Evolutionary conservation across 208 protist genomes (phyloP), one percentile per base, ranked within the genome.

Genomic region (Crithidia expoeki): DNA sequence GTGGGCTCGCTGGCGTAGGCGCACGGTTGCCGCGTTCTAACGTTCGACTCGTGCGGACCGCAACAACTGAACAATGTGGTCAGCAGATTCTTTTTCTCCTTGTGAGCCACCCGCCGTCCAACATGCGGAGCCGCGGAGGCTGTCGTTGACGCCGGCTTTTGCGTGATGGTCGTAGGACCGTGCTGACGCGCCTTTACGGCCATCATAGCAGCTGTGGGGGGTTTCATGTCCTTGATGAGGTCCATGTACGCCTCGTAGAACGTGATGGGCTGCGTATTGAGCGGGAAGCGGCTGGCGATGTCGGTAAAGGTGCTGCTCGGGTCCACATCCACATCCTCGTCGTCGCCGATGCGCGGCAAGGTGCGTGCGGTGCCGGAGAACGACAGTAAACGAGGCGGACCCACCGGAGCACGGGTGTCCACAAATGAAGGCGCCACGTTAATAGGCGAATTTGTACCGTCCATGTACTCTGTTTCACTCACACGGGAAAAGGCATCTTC

Each of bases 301-400:
- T 76, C 75, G 32, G 53, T 67, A 1, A 66, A 33, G 34, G 32
- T 46, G 49, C 57, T 53, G 56, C 19, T 63, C 0, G 56, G 51
- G 49, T 81, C 76, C 19, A 68, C 52, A n/a, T 76, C 64, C 6
- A 79, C 17, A 38, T 68, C 67, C 46, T 70, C 57, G 25, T 79
- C 63, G 0, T 72, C 64, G 56, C 72, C 61, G 40, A 72, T 55
- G 40, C 63, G 53, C 2, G 47, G 49, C 1, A 60, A 16, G 0
- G 55, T 57, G 40, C 32, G 34, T 5, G 32, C 33, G 27, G 64
- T 77, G 16, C 32, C 72, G 10, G 72, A 62, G 38, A 72, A 67
- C 0, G 72, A 77, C 30, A 72, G 56, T 14, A 72, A 5, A 9
- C 72, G 63, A 21, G 33, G 56, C 57, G 44, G 33, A 0, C 28